These are phyloP conservation scores for Ogataea chonburiensis DNA, from an alignment of 805 yeast species.

Conservation along the genomic window DNA sequence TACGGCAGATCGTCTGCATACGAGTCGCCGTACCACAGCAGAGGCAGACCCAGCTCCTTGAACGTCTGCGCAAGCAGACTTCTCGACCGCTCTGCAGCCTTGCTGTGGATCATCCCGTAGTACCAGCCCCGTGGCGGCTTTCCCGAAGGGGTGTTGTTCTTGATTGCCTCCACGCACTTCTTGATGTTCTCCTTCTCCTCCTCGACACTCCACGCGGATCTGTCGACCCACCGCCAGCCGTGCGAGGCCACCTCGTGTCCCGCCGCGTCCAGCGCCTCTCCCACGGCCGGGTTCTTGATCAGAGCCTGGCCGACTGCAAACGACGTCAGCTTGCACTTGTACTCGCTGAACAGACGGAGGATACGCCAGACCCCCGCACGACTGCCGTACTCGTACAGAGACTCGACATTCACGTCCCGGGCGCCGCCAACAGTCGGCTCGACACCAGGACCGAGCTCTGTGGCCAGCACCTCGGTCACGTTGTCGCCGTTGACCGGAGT, in stretches of 20 bases:
- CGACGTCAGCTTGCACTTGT: slow-evolving; percentile 32
- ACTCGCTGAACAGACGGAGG: slow-evolving; percentile 33
- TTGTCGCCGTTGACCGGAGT: slow-evolving; percentile 19
- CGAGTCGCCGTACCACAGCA: slow-evolving; percentile 37
- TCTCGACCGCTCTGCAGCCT: slow-evolving; percentile 30
- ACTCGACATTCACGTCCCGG: slow-evolving; percentile 20
- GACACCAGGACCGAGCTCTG: slow-evolving; percentile 22
- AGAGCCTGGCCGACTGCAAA: slow-evolving; percentile 42
- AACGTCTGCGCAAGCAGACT: slow-evolving; percentile 17
- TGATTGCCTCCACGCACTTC: slow-evolving; percentile 30
- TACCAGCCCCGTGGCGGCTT: slow-evolving; percentile 38
- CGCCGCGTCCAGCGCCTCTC: slow-evolving; percentile 33
- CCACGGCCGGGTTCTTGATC: slow-evolving; percentile 34
- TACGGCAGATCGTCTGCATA: slow-evolving; percentile 39
- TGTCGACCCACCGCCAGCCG: slow-evolving; percentile 39
- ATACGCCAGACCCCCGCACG: slow-evolving; percentile 26
- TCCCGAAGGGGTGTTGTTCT: slow-evolving; percentile 30
- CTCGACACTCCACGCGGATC: slow-evolving; percentile 31
- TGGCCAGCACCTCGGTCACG: slow-evolving; percentile 16
- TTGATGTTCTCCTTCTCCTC: slow-evolving; percentile 35
- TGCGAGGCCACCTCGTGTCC: slow-evolving; percentile 42
- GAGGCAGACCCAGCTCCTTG: slow-evolving; percentile 31
- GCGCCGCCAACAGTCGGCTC: slow-evolving; percentile 11
- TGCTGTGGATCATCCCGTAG: slow-evolving; percentile 31
- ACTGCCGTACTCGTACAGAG: slow-evolving; percentile 21